Evolutionary conservation across 768 basidiomycete genomes (phyloP), one percentile per base, ranked within the genome.

Genomic region (Mrakia frigida): DNA sequence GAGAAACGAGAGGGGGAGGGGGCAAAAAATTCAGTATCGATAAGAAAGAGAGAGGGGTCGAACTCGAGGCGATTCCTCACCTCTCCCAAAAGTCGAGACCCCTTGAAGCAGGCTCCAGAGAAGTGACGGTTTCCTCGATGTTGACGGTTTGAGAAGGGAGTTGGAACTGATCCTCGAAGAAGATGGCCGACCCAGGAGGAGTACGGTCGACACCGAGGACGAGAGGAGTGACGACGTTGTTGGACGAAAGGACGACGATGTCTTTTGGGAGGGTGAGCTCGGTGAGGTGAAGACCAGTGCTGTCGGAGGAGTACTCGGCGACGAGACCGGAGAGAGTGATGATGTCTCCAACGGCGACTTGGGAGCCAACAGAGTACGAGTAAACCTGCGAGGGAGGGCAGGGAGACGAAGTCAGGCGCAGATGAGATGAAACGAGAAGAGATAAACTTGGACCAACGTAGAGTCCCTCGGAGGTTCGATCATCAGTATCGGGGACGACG

Each of bases 21-120:
- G 11, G 39, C 5, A 11, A 41, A 41, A 18, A 50, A 2, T 9
- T 50, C 46, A 50, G 46, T 21, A 14, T 50, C 46, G 6, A 21
- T 39, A 35, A 23, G 46, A 33, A 13, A 50, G 18, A 21, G 25
- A 21, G 35, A 33, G 21, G 18, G 9, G 43, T 18, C 41, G 68
- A 2, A 28, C 4, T 52, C 10, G 41, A 28, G n/a, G n/a, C 25
- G 35, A 60, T n/a, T n/a, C n/a, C 69, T 43, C 10, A 72, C 71
- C 87, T 88, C 80, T 88, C 86, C 88, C 88, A 90, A 80, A 90
- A 89, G 80, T 89, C 89, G 46, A 89, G 80, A 10, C 88, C 89
- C 75, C 84, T 89, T 61, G 84, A 81, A 37, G 86, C 84, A 2
- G 88, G 88, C 71, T 86, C 56, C n/a, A 72, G 14, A 25, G 53